Percentiles rank a stretch among this genome's conserved stretches.
Evolutionary conservation across 129 eudicot species (phyloP).

Genomic region (Artemisia annua): DNA sequence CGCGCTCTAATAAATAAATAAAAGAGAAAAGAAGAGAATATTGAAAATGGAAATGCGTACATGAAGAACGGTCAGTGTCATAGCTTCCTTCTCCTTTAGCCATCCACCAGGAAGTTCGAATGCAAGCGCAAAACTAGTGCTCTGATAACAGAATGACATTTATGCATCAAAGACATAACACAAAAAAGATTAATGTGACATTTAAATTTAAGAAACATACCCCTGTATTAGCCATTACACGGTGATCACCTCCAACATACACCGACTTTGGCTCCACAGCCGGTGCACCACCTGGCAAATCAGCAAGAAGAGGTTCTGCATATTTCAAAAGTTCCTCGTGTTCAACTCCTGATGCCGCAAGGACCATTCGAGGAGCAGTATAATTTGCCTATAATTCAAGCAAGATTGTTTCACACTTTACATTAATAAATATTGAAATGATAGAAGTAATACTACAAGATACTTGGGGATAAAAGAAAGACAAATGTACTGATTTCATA

Average conservation of each 20-base stretch:
- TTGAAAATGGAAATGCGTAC: constrained; percentile 24
- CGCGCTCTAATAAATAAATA: neutral
- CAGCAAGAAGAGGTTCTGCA: constrained; percentile 91
- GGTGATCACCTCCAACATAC: constrained; percentile 88
- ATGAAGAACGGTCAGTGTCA: constrained; percentile 80
- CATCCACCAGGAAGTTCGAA: constrained; percentile 96
- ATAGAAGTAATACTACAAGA: neutral
- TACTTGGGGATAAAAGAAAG: neutral
- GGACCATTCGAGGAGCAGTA: constrained; percentile 92
- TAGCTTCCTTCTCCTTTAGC: constrained; percentile 67
- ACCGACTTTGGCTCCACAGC: constrained; percentile 66
- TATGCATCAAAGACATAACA: too few relatives aligned
- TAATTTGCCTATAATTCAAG: constrained; percentile 55
- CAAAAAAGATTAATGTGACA: neutral
- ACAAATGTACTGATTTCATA: too few relatives aligned
- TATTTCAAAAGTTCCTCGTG: constrained; percentile 71
- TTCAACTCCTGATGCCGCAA: constrained; percentile 91
- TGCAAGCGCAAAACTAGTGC: constrained; percentile 85
- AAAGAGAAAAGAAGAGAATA: neutral
- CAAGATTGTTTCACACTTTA: constrained; percentile 10
- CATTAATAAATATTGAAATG: neutral
- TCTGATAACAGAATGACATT: constrained; percentile 35
- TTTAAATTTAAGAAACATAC: constrained; percentile 38
- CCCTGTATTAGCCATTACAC: constrained; percentile 73
- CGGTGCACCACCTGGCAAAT: constrained; percentile 50